Evolutionary conservation across 2,329 filamentous ascomycete genomes (phyloP).

Genomic region (Penicillium olsonii): DNA sequence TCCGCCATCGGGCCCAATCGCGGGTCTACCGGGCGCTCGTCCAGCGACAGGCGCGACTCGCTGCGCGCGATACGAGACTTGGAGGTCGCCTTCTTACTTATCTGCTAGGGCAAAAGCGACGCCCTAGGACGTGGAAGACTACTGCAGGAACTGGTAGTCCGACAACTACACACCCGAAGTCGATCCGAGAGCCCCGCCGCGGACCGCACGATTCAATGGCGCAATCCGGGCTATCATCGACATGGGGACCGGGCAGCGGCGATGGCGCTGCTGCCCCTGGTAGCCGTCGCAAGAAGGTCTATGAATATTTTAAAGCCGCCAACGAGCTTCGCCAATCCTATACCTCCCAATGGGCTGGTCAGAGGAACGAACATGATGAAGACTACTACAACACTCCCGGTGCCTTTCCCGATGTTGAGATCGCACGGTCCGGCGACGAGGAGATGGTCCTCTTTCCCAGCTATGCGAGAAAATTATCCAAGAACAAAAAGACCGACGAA

Average conservation of each 20-base stretch:
- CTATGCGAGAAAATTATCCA: constrained; percentile 73
- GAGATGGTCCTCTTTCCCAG: constrained; percentile 96
- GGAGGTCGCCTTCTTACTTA: constrained; percentile 27
- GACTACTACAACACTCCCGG: constrained; percentile 63
- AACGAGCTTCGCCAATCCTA: constrained; percentile 72
- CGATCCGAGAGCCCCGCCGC: constrained; percentile 17
- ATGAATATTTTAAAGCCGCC: constrained; percentile 69
- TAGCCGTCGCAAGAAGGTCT: constrained; percentile 74
- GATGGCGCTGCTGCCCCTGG: constrained; percentile 57
- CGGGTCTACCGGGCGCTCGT: constrained; percentile 75
- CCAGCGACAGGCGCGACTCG: constrained; percentile 60
- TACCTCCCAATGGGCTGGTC: constrained; percentile 54
- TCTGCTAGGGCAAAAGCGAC: constrained; percentile 28
- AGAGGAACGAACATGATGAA: constrained; percentile 50
- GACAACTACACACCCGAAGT: constrained; percentile 14
- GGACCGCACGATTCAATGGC: constrained; percentile 26
- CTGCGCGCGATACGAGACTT: constrained; percentile 43
- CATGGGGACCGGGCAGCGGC: constrained; percentile 26
- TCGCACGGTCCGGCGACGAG: constrained; percentile 76
- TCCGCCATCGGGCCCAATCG: constrained; percentile 71
- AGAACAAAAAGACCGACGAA: constrained; percentile 47
- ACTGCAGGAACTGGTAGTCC: constrained; percentile 4
- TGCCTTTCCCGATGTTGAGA: constrained; percentile 81
- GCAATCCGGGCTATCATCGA: constrained; percentile 23
- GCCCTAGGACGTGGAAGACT: constrained; percentile 16